phyloP scores from a whole-genome alignment of 2,329 filamentous ascomycete genomes.

The Tolypocladium endophyticum region DNA sequence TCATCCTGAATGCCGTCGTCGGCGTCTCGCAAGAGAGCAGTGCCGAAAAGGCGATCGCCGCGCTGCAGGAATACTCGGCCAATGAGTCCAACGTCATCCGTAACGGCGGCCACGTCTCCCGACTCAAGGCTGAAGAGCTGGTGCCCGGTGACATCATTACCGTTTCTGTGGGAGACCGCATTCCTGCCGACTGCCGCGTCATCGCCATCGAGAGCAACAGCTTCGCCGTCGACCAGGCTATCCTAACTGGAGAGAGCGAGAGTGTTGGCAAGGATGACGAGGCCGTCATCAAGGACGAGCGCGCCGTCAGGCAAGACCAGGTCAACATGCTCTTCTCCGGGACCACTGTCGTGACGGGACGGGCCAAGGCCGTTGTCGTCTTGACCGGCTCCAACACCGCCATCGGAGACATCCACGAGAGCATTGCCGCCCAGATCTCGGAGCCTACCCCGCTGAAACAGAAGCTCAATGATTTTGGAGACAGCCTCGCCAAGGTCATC shows the following conservation, averaged over 20 bases:
- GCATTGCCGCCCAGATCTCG: slow-evolving; percentile 95
- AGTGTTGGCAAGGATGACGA: slow-evolving; percentile 78
- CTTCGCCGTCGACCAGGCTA: slow-evolving; percentile 93
- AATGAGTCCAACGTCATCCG: slow-evolving; percentile 93
- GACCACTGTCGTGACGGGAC: slow-evolving; percentile 90
- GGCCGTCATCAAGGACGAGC: slow-evolving; percentile 58
- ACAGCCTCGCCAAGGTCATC: slow-evolving; percentile 93
- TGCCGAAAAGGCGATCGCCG: slow-evolving; percentile 95
- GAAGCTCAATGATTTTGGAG: slow-evolving; percentile 97
- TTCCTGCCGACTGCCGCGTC: slow-evolving; percentile 89
- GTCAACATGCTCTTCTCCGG: slow-evolving; percentile 97
- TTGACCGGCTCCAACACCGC: slow-evolving; percentile 83
- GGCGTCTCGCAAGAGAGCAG: slow-evolving; percentile 98
- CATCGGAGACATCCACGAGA: slow-evolving; percentile 98
- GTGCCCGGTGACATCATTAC: slow-evolving; percentile 90
- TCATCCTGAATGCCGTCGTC: slow-evolving; percentile 92
- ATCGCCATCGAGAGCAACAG: slow-evolving; percentile 91
- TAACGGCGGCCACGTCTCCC: slow-evolving; percentile 62
- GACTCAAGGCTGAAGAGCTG: slow-evolving; percentile 90
- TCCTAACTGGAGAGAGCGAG: slow-evolving; percentile 94
- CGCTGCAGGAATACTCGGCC: slow-evolving; percentile 96
- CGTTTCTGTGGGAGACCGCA: slow-evolving; percentile 80
- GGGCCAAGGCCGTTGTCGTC: slow-evolving; percentile 83
- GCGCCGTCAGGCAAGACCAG: slow-evolving; percentile 95
- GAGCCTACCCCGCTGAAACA: slow-evolving; percentile 96